Conservation (phyloP, 768 basidiomycete genomes). For the Collybia mongolica region DNA sequence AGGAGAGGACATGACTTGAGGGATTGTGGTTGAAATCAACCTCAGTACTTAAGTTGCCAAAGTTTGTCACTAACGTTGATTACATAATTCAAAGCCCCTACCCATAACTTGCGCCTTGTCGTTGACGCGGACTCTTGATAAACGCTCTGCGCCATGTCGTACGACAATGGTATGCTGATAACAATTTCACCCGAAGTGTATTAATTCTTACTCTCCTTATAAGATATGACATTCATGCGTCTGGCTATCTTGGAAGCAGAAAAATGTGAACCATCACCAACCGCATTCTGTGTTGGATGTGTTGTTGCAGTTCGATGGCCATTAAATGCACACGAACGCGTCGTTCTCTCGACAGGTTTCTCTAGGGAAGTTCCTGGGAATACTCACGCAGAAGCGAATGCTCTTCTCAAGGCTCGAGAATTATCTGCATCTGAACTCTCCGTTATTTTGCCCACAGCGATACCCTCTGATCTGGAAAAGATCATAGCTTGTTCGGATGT, state of each 20-base stretch:
- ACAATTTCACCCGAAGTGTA: not conserved
- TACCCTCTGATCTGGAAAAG: conserved; percentile 38
- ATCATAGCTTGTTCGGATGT: conserved; percentile 65
- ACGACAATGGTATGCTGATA: not conserved
- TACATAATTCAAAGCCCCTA: not conserved
- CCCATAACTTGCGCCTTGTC: too few relatives aligned
- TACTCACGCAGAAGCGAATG: conserved; percentile 97
- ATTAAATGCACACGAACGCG: conserved; percentile 30
- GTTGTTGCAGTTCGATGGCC: conserved; percentile 58
- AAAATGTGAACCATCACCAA: conserved; percentile 65
- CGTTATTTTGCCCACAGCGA: conserved; percentile 36
- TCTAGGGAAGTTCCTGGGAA: conserved; percentile 92
- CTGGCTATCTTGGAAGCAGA: conserved; percentile 70
- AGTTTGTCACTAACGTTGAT: not conserved
- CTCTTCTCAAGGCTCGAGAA: conserved; percentile 66
- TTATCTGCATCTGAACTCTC: conserved; percentile 45
- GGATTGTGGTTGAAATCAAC: too few relatives aligned
- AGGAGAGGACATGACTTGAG: conserved; percentile 54
- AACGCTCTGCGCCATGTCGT: not conserved
- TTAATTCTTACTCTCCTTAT: too few relatives aligned
- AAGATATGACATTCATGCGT: conserved; percentile 40
- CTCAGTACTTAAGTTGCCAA: too few relatives aligned
- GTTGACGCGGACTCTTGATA: too few relatives aligned
- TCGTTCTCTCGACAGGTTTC: conserved; percentile 76
- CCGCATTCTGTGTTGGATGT: conserved; percentile 93